Evolutionary conservation across 2,329 filamentous ascomycete species (phyloP).

Genomic region (Penicillium brasilianum): DNA sequence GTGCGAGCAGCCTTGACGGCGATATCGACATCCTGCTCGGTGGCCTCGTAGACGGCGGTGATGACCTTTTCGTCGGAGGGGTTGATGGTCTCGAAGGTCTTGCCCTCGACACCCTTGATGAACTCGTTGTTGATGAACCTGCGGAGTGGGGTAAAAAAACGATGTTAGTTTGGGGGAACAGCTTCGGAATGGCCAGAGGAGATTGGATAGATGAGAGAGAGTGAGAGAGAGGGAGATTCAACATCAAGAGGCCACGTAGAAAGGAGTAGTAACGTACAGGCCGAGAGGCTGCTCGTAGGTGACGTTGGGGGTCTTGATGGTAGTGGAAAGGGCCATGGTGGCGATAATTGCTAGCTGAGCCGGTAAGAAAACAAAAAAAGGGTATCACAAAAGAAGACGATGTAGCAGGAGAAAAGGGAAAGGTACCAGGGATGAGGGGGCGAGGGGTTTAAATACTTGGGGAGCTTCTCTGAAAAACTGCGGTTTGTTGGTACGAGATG

Average conservation of each 20-base stretch:
- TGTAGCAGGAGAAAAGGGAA: background rate
- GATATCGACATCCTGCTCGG: constrained; percentile 76
- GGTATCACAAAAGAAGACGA: constrained; percentile 2
- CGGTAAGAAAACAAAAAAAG: constrained; percentile 3
- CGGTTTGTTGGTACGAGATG: too few relatives aligned
- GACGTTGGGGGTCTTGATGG: constrained; percentile 47
- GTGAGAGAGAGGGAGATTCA: too few relatives aligned
- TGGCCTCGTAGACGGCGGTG: constrained; percentile 79
- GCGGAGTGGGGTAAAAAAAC: constrained; percentile 36
- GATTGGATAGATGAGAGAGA: background rate
- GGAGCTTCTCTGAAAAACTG: background rate
- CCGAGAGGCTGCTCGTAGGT: constrained; percentile 51
- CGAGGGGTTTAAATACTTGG: background rate
- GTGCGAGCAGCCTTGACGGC: constrained; percentile 85
- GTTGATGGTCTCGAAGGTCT: constrained; percentile 92
- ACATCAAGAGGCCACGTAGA: constrained; percentile 69
- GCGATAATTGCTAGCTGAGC: constrained; percentile 12
- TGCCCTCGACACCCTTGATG: constrained; percentile 80
- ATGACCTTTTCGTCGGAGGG: constrained; percentile 84
- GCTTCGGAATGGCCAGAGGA: background rate
- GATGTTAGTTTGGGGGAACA: background rate
- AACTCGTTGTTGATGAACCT: constrained; percentile 60
- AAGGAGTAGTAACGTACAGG: constrained; percentile 49
- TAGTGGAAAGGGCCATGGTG: constrained; percentile 46
- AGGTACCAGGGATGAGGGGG: background rate